Evolutionary conservation across 345 rosid genomes (phyloP), one percentile per base, ranked within the genome.

Genomic region (Eucalyptus cloeziana): DNA sequence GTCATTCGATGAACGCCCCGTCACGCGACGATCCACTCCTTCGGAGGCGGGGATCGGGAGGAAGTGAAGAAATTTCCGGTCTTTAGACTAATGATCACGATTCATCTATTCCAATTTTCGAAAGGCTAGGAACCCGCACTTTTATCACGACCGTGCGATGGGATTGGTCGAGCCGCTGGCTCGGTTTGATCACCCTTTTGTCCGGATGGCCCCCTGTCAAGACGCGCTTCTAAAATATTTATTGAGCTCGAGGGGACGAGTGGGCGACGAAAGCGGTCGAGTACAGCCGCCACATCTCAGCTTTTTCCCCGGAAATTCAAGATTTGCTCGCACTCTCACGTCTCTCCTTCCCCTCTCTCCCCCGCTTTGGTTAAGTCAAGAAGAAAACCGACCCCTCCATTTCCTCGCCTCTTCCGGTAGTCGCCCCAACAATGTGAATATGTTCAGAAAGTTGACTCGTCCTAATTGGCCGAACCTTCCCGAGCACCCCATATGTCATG

Each of bases 21-120:
- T 15, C 0, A 17, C 44, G 45, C 22, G 24, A 37, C 25, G 44
- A 22, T 33, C 44, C 44, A 17, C 0, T 17, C 37, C 11, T 16
- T 69, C 7, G 33, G 43, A 16, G 25, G 25, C 14, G 27, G 7
- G 45, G 81, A 40, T 71, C 81, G 45, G 44, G 25, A 71, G 1
- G 81, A 33, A 37, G 45, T 37, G 40, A 33, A 71, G 8, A 71
- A 33, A 33, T 33, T 69, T 71, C 13, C 25, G 4, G 4, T 37
- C 24, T 37, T 37, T 71, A 71, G 27, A 71, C 45, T 10, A 19
- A 33, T 19, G 27, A 19, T 37, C 24, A 7, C 6, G 45, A 37
- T 71, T 71, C 11, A 3, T 37, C 81, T 2, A 33, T 17, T 69
- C 80, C 44, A 2, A 56, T 69, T 67, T 17, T 17, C 81, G 21